Percentiles rank a stretch among this genome's conserved stretches.
phyloP scores from a whole-genome alignment of 352 stramenopile species.

The Pseudoperonospora humuli region DNA sequence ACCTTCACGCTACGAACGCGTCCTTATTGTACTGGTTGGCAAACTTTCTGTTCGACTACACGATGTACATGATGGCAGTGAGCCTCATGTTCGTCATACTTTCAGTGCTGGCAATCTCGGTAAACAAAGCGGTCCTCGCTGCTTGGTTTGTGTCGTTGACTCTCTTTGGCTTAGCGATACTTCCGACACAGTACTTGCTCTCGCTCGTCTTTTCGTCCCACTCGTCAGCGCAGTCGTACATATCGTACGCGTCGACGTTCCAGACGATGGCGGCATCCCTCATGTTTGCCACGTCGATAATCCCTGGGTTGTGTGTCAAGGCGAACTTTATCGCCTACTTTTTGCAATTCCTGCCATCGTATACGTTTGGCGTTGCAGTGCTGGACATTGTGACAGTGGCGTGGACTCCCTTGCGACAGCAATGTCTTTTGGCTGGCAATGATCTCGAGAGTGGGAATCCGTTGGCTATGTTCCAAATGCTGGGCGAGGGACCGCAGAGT shows the following conservation, averaged over 20 bases:
- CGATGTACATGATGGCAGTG: slow-evolving; percentile 27
- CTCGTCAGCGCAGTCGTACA: slow-evolving; percentile 70
- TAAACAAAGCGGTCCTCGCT: slow-evolving; percentile 28
- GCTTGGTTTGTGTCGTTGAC: slow-evolving; percentile 31
- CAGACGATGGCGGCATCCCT: slow-evolving; percentile 50
- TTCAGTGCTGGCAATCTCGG: slow-evolving; percentile 26
- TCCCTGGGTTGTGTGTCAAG: slow-evolving; percentile 43
- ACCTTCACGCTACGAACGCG: slow-evolving; percentile 40
- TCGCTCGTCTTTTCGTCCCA: slow-evolving; percentile 67
- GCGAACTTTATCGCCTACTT: slow-evolving; percentile 32
- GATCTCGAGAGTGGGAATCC: slow-evolving; percentile 13
- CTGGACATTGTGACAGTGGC: slow-evolving; percentile 51
- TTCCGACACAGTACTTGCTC: slow-evolving; percentile 58
- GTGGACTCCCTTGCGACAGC: slow-evolving; percentile 28
- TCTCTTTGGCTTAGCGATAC: slow-evolving; percentile 38
- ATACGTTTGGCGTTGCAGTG: slow-evolving; percentile 39
- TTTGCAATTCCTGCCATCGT: slow-evolving; percentile 53
- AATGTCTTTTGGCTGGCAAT: slow-evolving; percentile 28
- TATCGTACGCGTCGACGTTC: slow-evolving; percentile 63
- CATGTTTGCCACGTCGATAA: slow-evolving; percentile 39
- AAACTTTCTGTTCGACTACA: slow-evolving; percentile 61
- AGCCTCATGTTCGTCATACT: slow-evolving; percentile 28
- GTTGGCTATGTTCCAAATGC: slow-evolving; percentile 11
- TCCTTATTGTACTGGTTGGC: slow-evolving; percentile 60
- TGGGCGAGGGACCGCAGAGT: not conserved